Percentiles rank a stretch among this genome's conserved stretches.
Evolutionary conservation across 257 asterid species (phyloP).

Genomic region (Knoxia roxburghii): DNA sequence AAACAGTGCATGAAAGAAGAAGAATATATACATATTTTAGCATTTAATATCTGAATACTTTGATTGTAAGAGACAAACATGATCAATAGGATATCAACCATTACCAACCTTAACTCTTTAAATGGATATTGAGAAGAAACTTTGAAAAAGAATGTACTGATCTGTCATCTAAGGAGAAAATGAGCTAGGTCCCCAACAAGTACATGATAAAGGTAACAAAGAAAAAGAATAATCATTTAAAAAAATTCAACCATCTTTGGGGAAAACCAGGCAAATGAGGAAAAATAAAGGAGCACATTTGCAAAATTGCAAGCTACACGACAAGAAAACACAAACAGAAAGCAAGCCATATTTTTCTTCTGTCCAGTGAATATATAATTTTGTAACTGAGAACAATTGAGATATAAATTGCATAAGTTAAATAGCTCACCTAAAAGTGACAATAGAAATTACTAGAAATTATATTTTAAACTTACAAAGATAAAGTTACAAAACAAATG

Average conservation of each 20-base stretch:
- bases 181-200: not conserved
- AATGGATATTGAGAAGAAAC: not conserved
- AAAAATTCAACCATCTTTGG: not conserved
- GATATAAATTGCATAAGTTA: no score
- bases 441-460: no score
- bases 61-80: not conserved
- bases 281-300: not conserved
- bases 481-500: no score
- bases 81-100: not conserved
- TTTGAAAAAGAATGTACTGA: not conserved
- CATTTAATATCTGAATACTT: not conserved
- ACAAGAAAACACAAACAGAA: not conserved
- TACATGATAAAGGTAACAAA: not conserved
- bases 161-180: not conserved
- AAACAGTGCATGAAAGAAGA: not conserved
- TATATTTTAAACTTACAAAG: no score
- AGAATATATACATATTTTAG: not conserved
- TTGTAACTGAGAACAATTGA: no score
- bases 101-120: not conserved
- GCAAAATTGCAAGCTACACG: not conserved
- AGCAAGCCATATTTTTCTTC: no score
- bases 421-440: no score
- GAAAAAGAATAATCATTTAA: not conserved
- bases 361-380: no score
- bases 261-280: not conserved